These are phyloP conservation scores for Hirsutella thompsonii DNA, from an alignment of 2,329 filamentous ascomycete species.

Conservation along the genomic window DNA sequence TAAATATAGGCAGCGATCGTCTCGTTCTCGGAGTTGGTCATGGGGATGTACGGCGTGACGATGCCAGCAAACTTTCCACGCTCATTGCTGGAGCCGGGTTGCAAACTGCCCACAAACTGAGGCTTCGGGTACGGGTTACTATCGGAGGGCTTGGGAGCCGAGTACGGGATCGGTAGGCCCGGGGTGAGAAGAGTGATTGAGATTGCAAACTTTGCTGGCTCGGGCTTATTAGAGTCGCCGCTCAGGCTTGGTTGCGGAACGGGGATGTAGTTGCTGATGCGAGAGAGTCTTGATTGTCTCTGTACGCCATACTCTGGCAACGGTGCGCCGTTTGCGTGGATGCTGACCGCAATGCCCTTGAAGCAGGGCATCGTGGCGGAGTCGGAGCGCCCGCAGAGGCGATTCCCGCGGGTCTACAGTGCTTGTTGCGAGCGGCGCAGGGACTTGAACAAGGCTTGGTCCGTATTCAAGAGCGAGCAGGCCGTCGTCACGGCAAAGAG, in stretches of 20 bases:
- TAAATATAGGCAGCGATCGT: constrained; percentile 98
- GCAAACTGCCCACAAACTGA: constrained; percentile 62
- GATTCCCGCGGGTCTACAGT: background rate
- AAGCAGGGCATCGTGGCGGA: constrained; percentile 72
- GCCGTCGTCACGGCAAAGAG: background rate
- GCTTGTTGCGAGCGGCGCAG: background rate
- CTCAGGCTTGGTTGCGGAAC: constrained; percentile 74
- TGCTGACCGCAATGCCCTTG: constrained; percentile 96
- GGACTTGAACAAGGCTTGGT: background rate
- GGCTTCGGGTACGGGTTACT: constrained; percentile 70
- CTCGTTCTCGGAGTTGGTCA: constrained; percentile 88
- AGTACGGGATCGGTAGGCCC: constrained; percentile 82
- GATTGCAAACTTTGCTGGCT: constrained; percentile 93
- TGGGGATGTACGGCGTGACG: constrained; percentile 79
- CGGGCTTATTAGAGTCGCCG: constrained; percentile 55
- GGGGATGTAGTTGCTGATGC: constrained; percentile 94
- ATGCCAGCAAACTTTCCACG: constrained; percentile 34
- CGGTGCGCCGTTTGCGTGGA: constrained; percentile 70
- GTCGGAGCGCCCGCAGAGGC: constrained; percentile 1
- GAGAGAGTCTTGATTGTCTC: constrained; percentile 78
- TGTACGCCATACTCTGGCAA: constrained; percentile 90
- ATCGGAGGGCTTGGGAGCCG: constrained; percentile 66
- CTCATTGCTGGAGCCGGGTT: constrained; percentile 36
- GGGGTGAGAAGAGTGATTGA: constrained; percentile 92
- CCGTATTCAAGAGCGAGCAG: background rate